These are phyloP conservation scores for Phaeosphaeria sp. DNA, from an alignment of 2,329 filamentous ascomycete species.

Conservation along the genomic window DNA sequence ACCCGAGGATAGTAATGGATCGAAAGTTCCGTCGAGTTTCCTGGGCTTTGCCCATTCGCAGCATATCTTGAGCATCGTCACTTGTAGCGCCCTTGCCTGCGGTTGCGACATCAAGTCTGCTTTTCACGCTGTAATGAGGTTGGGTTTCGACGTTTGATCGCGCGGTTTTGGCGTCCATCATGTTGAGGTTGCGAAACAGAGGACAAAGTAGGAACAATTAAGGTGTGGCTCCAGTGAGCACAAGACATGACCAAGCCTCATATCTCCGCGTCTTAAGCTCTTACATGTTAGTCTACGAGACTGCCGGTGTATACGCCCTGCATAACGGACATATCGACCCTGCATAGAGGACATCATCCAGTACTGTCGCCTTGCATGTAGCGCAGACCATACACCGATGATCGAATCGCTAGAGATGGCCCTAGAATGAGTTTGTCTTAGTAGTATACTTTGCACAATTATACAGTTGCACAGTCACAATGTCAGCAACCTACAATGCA, in stretches of 20 bases:
- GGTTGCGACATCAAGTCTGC: constrained; percentile 10
- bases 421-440: too few species aligned
- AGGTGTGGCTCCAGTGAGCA: not conserved
- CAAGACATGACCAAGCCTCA: not conserved
- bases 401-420: too few species aligned
- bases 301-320: not conserved
- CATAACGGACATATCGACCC: not conserved
- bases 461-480: too few species aligned
- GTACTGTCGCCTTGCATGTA: too few species aligned
- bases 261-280: too few species aligned
- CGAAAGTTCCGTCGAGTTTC: constrained; percentile 23
- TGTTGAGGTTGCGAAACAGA: not conserved
- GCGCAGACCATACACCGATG: too few species aligned
- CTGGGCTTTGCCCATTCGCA: constrained; percentile 32
- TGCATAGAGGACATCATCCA: not conserved
- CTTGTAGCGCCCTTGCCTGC: constrained; percentile 19
- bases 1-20: constrained; percentile 21
- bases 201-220: not conserved
- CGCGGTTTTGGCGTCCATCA: constrained; percentile 16
- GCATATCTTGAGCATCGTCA: constrained; percentile 26
- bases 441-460: too few species aligned
- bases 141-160: constrained; percentile 12
- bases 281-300: not conserved
- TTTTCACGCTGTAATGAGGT: constrained; percentile 9
- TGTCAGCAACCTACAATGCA: too few species aligned